Evolutionary conservation across 1,284 basidiomycete species (phyloP).

Genomic region (Porogramme epimiltina): DNA sequence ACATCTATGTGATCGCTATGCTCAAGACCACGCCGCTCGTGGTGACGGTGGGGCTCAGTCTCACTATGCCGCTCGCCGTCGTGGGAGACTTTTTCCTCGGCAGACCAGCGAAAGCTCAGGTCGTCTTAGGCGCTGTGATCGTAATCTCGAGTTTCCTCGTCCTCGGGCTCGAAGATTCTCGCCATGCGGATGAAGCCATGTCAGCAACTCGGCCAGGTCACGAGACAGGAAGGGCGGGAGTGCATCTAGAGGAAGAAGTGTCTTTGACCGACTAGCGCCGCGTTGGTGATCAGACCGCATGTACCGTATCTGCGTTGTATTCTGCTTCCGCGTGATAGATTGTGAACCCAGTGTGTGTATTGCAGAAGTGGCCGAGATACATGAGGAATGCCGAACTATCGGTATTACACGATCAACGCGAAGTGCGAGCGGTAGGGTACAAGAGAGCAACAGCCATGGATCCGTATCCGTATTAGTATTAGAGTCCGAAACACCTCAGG

Average conservation of each 20-base stretch:
- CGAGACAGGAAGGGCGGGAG: conserved; percentile 16
- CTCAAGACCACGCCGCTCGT: conserved; percentile 95
- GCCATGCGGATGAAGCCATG: conserved; percentile 30
- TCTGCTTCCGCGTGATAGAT: not conserved
- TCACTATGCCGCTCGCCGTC: conserved; percentile 94
- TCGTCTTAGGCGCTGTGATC: conserved; percentile 66
- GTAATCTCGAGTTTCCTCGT: conserved; percentile 70
- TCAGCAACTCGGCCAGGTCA: conserved; percentile 23
- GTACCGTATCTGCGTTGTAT: not conserved
- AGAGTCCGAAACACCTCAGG: not conserved
- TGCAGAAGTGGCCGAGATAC: not conserved
- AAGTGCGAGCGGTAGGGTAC: not conserved
- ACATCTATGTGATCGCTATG: conserved; percentile 90
- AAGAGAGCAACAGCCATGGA: not conserved
- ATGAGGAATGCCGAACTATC: too few relatives aligned
- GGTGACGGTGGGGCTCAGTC: conserved; percentile 89
- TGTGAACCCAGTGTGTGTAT: too few relatives aligned
- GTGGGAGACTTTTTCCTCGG: conserved; percentile 76
- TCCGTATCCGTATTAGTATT: too few relatives aligned
- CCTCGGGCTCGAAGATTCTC: conserved; percentile 63
- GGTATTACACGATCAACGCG: conserved; percentile 1
- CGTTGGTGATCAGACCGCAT: not conserved
- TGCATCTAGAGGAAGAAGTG: conserved; percentile 21
- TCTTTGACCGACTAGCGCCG: conserved; percentile 3
- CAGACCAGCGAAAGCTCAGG: conserved; percentile 53